These are phyloP conservation scores for Pichia californica DNA, from an alignment of 805 yeast species.

Conservation along the genomic window DNA sequence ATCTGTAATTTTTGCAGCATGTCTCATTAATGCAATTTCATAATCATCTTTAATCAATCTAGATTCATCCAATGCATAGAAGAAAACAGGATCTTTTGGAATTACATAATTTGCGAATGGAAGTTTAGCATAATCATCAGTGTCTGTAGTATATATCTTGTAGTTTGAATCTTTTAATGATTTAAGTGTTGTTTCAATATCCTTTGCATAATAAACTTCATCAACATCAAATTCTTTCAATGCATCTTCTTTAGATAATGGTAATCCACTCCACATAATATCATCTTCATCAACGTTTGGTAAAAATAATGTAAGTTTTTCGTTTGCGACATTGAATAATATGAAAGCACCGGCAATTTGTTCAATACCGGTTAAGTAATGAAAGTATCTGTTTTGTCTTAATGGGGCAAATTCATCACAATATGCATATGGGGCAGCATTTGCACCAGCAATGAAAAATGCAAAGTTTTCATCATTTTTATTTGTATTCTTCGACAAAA, in stretches of 20 bases:
- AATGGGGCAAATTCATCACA: constrained; percentile 74
- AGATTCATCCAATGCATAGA: constrained; percentile 80
- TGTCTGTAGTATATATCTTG: constrained; percentile 47
- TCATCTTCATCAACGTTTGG: constrained; percentile 85
- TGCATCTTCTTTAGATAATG: constrained; percentile 64
- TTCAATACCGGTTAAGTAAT: constrained; percentile 76
- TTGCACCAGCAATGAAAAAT: constrained; percentile 58
- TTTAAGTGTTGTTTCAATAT: constrained; percentile 35
- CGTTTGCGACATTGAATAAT: constrained; percentile 46
- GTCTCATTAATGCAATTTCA: constrained; percentile 69
- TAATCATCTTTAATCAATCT: constrained; percentile 77
- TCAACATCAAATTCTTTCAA: constrained; percentile 67
- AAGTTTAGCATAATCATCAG: constrained; percentile 38
- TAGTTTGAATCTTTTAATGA: constrained; percentile 24
- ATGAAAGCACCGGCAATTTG: constrained; percentile 68
- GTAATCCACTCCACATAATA: constrained; percentile 95
- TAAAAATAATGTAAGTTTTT: constrained; percentile 62
- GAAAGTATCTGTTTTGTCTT: constrained; percentile 89
- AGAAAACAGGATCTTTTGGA: constrained; percentile 42
- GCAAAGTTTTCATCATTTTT: constrained; percentile 17
- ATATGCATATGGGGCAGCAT: constrained; percentile 55
- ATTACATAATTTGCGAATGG: constrained; percentile 33
- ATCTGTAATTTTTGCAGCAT: constrained; percentile 82
- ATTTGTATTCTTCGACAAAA: constrained; percentile 20
- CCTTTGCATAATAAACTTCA: constrained; percentile 59